Evolutionary conservation across 768 basidiomycete genomes (phyloP), one percentile per base, ranked within the genome.

Genomic region (Leccinum truebloodii): DNA sequence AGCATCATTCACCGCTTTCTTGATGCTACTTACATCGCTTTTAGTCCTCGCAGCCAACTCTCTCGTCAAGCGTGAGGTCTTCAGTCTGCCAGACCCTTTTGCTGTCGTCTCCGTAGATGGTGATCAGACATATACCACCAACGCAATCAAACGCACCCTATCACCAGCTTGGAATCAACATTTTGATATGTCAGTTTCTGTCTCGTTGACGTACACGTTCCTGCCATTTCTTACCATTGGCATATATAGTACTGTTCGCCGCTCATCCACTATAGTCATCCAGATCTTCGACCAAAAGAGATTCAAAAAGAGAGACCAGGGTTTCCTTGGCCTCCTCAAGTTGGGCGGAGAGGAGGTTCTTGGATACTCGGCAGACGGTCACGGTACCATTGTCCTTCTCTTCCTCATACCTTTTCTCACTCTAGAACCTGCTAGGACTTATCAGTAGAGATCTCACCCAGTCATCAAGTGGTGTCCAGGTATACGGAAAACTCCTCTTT

Each of bases 261-360:
- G 84, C 62, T 86, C 86, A 30, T 94, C 92, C 37, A 80, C 85
- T 66, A 82, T 95, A 68, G 81, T 83, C 26, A 90, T 95, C 51
- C 92, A 95, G 77, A 85, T 96, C 60, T 94, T 95, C 70, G 94
- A 96, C 80, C 88, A 93, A 75, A 83, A 86, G 70, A 93, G 91
- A 74, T 94, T 92, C 77, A 93, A 83, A 77, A 87, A 86, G 73
- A 85, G 87, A 67, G 94, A 95, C 72, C 94, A 95, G 79, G 93
- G 85, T 10, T 87, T 86, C 64, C 77, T 87, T 44, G 87, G 83
- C 52, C 77, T 87, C 14, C 78, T 85, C 68, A 85, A 81, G 62
- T 77, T 88, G 39, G 69, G 79, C 2, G 86, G 82, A 52, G 65
- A 81, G 44, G 83, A 87, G 63, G 85, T 82, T 16, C 76, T 86